phyloP scores from a whole-genome alignment of 345 rosid genomes.

The Excoecaria agallocha region DNA sequence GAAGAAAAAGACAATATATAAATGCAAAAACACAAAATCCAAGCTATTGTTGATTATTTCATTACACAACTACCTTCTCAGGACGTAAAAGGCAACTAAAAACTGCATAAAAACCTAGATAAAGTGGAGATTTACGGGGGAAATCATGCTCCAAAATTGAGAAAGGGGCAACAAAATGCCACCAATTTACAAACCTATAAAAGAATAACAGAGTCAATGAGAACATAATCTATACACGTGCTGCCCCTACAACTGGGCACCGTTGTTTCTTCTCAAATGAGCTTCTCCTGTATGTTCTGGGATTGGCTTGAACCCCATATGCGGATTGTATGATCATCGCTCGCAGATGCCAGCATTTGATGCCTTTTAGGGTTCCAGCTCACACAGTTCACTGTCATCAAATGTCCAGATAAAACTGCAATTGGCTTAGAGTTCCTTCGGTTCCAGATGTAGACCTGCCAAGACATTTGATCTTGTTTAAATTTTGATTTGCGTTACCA shows the following conservation, averaged over 20 bases:
- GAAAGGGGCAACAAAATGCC: conserved; percentile 19
- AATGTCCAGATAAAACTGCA: conserved; percentile 73
- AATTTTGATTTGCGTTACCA: not conserved
- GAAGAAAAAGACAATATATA: too few relatives aligned
- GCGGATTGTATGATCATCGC: conserved; percentile 75
- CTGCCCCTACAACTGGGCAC: conserved; percentile 6
- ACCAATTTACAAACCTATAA: conserved; percentile 21
- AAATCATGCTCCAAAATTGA: conserved; percentile 27
- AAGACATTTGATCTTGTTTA: conserved; percentile 7
- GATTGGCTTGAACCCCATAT: conserved; percentile 65
- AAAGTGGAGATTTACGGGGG: conserved; percentile 25
- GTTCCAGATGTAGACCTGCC: conserved; percentile 87
- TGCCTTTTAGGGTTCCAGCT: conserved; percentile 82
- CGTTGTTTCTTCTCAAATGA: conserved; percentile 13
- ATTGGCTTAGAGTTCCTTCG: conserved; percentile 46
- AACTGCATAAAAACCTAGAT: not conserved
- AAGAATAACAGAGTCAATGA: conserved; percentile 20
- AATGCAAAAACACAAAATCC: too few relatives aligned
- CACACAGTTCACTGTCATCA: conserved; percentile 76
- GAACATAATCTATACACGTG: conserved; percentile 18
- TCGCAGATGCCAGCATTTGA: conserved; percentile 79
- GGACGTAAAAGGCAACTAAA: not conserved
- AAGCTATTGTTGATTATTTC: too few relatives aligned
- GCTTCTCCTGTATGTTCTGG: conserved; percentile 18
- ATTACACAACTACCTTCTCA: too few relatives aligned